phyloP scores from a whole-genome alignment of 345 rosid species.

The Mercurialis annua region DNA sequence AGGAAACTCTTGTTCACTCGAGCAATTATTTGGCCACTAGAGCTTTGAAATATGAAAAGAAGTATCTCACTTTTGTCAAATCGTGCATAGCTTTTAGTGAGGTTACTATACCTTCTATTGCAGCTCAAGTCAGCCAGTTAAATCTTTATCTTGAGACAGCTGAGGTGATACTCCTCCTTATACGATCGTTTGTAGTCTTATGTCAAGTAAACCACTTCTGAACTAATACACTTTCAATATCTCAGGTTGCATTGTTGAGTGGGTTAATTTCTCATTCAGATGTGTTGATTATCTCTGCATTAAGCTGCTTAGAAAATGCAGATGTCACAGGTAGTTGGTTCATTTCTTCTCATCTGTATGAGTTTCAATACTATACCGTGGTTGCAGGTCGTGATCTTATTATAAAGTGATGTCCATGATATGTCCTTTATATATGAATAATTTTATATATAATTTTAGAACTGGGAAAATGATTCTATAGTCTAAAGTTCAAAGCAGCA shows the following conservation, averaged over 20 bases:
- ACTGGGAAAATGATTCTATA: neutral
- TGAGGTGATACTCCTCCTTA: constrained; percentile 53
- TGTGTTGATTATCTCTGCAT: constrained; percentile 63
- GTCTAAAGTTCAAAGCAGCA: neutral
- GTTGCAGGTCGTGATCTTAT: neutral
- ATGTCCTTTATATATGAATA: neutral
- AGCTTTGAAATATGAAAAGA: constrained; percentile 54
- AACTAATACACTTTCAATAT: constrained; percentile 25
- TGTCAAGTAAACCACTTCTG: constrained; percentile 12
- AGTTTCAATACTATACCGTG: neutral
- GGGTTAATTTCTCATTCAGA: constrained; percentile 77
- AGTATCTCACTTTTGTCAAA: constrained; percentile 48
- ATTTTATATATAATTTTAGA: neutral
- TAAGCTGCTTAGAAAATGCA: constrained; percentile 49
- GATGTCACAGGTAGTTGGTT: constrained; percentile 55
- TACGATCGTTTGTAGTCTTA: constrained; percentile 11
- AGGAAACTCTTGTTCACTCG: constrained; percentile 81
- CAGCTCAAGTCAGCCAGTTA: constrained; percentile 45
- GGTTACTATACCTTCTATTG: constrained; percentile 79
- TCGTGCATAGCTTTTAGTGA: constrained; percentile 86
- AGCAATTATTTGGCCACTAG: constrained; percentile 67
- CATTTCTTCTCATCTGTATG: constrained; percentile 10
- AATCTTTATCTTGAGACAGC: constrained; percentile 85
- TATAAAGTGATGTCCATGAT: neutral
- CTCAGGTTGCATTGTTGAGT: constrained; percentile 71